Conservation (phyloP, 1,139 yeast genomes). For the Yamadazyma songkhlaensis region DNA sequence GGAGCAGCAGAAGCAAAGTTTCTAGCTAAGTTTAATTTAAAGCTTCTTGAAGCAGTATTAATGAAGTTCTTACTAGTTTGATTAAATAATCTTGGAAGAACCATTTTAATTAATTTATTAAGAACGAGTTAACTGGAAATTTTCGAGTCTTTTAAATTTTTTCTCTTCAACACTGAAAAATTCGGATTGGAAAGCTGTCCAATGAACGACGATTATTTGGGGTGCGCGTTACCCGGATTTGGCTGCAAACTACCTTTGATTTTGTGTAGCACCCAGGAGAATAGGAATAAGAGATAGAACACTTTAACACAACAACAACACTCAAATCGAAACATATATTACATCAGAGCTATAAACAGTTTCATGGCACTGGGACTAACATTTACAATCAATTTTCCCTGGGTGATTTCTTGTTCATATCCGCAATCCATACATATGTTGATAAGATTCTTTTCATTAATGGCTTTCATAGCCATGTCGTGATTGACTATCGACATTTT, state of each 20-base stretch:
- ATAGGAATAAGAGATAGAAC: too few relatives aligned
- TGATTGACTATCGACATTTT: conserved; percentile 14
- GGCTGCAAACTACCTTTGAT: conserved; percentile 1
- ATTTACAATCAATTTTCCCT: conserved; percentile 9
- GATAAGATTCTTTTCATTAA: conserved; percentile 22
- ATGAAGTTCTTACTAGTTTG: conserved; percentile 81
- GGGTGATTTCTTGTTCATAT: conserved; percentile 4
- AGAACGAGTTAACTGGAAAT: conserved; percentile 5
- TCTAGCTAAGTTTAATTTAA: conserved; percentile 67
- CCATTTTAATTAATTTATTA: conserved; percentile 36
- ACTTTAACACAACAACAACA: too few relatives aligned
- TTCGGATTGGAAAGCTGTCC: conserved; percentile 8
- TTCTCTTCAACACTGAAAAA: conserved; percentile 8
- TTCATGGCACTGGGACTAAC: conserved; percentile 11
- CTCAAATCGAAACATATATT: too few relatives aligned
- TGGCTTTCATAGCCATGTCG: conserved; percentile 14
- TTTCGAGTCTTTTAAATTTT: conserved; percentile 5
- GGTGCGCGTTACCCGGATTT: conserved; percentile 8
- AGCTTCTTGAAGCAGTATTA: conserved; percentile 76
- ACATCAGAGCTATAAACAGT: conserved; percentile 3
- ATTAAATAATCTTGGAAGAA: conserved; percentile 89
- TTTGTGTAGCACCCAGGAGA: too few relatives aligned
- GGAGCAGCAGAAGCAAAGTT: conserved; percentile 87
- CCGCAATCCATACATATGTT: conserved; percentile 22
- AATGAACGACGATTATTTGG: conserved; percentile 4